These are phyloP conservation scores for Perkinsus marinus DNA, from an alignment of 169 alveolate species.

Conservation along the genomic window DNA sequence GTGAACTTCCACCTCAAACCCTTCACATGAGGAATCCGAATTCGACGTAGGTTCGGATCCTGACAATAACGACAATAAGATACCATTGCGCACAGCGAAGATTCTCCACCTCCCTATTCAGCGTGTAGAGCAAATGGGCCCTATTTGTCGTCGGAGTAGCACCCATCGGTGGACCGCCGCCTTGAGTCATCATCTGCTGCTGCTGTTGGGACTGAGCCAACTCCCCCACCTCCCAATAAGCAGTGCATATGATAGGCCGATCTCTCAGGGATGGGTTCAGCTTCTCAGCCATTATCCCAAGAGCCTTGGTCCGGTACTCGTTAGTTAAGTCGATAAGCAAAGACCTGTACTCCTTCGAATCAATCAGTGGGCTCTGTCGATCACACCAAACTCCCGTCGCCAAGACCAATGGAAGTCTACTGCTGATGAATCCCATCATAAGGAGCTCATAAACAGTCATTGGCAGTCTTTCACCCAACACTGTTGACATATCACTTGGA, in stretches of 20 bases:
- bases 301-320: neutral
- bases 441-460: neutral
- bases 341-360: neutral
- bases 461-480: constrained; percentile 9
- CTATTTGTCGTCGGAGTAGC: neutral
- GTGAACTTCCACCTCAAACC: neutral
- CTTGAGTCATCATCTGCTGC: neutral
- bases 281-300: constrained; percentile 1
- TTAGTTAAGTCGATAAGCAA: neutral
- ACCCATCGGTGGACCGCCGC: neutral
- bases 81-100: neutral
- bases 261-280: neutral
- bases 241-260: neutral
- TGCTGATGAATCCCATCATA: neutral
- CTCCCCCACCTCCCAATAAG: neutral
- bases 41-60: neutral
- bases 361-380: neutral
- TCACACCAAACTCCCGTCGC: neutral
- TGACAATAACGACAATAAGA: neutral
- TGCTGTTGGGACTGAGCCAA: neutral
- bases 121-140: neutral
- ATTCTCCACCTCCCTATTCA: neutral
- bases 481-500: neutral
- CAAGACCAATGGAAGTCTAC: neutral
- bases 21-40: neutral